phyloP scores from a whole-genome alignment of 441 rosid genomes.

The Breynia disticha region DNA sequence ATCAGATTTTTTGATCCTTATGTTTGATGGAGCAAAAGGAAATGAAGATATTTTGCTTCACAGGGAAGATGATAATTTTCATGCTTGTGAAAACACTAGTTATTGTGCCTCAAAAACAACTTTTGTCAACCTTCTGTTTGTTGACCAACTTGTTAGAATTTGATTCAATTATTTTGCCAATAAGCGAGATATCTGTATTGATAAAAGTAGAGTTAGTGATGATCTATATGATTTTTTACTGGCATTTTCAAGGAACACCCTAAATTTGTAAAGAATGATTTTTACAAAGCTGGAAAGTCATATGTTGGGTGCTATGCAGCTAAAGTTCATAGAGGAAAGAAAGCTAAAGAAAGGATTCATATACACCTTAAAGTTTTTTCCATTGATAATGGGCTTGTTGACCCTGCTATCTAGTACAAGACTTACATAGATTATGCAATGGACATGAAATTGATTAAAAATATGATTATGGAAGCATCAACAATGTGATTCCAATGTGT shows the following conservation, averaged over 20 bases:
- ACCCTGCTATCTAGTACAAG: conserved; percentile 81
- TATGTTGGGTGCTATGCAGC: conserved; percentile 98
- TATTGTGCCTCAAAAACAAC: conserved; percentile 11
- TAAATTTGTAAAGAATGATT: conserved; percentile 59
- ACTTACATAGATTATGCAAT: conserved; percentile 91
- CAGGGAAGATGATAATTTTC: conserved; percentile 1
- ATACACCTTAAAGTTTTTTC: conserved; percentile 90
- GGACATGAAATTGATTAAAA: conserved; percentile 63
- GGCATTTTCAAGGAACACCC: conserved; percentile 96
- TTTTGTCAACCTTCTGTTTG: conserved; percentile 78
- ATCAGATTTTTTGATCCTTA: conserved; percentile 2
- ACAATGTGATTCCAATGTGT: conserved; percentile 71
- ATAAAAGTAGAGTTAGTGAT: conserved; percentile 73
- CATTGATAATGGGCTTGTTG: conserved; percentile 91
- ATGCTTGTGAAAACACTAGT: background rate
- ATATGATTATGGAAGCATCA: conserved; percentile 45
- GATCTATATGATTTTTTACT: conserved; percentile 90
- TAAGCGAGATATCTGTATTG: conserved; percentile 68
- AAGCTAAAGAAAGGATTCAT: conserved; percentile 79
- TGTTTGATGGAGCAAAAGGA: background rate
- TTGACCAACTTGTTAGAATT: conserved; percentile 93
- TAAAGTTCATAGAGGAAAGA: conserved; percentile 80
- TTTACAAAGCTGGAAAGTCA: conserved; percentile 91
- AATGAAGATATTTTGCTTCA: conserved; percentile 4
- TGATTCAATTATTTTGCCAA: conserved; percentile 92